Evolutionary conservation across 495 filamentous ascomycete genomes (phyloP).

Genomic region (Aspergillus sclerotiicarbonarius): DNA sequence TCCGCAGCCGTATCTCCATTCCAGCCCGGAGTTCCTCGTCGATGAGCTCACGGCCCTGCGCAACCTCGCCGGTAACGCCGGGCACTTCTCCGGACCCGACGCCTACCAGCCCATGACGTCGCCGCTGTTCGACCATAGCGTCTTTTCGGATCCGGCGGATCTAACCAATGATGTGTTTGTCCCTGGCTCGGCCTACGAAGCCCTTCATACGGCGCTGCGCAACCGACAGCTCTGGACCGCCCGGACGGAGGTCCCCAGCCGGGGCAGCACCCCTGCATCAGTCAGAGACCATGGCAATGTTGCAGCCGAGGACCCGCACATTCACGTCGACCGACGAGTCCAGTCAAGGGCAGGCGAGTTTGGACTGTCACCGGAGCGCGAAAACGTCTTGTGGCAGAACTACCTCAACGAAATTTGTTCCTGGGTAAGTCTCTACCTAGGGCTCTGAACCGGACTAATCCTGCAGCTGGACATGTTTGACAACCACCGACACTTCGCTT

Average conservation of each 20-base stretch:
- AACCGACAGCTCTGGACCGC: conserved; percentile 37
- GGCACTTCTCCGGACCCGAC: conserved; percentile 9
- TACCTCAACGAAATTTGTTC: conserved; percentile 43
- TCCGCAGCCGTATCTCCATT: conserved; percentile 24
- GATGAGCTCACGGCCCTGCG: conserved; percentile 24
- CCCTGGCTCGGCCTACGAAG: conserved; percentile 35
- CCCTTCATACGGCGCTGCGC: conserved; percentile 32
- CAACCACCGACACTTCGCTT: conserved; percentile 41
- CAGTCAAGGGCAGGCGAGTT: conserved; percentile 19
- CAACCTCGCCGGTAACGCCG: conserved; percentile 12
- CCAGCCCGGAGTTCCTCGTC: conserved; percentile 29
- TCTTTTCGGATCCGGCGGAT: conserved; percentile 28
- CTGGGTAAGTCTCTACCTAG: conserved; percentile 26
- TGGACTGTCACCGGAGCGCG: conserved; percentile 28
- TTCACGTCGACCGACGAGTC: background rate
- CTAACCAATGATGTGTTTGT: conserved; percentile 32
- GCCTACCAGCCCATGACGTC: conserved; percentile 25
- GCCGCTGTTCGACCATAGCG: conserved; percentile 24
- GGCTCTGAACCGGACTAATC: background rate
- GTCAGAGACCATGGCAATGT: conserved; percentile 1
- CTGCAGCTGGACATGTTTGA: conserved; percentile 49
- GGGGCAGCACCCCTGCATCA: conserved; percentile 19
- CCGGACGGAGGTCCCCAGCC: conserved; percentile 27
- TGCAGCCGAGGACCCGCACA: background rate
- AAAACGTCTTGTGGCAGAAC: conserved; percentile 40